A percentile compares a stretch with the other conserved stretches of the same genome.
Conservation (phyloP, 1,284 basidiomycete genomes). For the Rhodotorula sp. region DNA sequence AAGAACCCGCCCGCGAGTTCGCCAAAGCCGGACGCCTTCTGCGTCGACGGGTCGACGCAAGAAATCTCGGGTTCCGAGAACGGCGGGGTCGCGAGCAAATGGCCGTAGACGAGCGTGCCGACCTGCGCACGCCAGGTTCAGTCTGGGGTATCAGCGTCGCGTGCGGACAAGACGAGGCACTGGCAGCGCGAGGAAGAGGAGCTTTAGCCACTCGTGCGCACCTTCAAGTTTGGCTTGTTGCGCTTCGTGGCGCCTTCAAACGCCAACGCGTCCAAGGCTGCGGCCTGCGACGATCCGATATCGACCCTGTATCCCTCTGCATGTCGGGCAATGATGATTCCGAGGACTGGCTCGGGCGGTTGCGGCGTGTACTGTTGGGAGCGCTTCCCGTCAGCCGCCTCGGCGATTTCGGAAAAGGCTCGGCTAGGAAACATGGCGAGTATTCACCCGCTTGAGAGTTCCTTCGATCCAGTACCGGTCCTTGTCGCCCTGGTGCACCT, state of each 20-base stretch:
- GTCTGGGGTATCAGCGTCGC: background rate
- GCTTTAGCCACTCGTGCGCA: slow-evolving; percentile 44
- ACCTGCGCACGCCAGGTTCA: slow-evolving; percentile 56
- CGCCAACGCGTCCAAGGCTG: slow-evolving; percentile 72
- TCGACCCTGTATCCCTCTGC: slow-evolving; percentile 81
- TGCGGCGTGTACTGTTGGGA: slow-evolving; percentile 72
- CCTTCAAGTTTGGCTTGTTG: slow-evolving; percentile 79
- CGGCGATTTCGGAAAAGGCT: no score
- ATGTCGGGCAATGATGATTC: slow-evolving; percentile 64
- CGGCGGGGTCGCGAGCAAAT: slow-evolving; percentile 78
- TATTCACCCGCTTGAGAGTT: slow-evolving; percentile 20
- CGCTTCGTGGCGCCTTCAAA: slow-evolving; percentile 83
- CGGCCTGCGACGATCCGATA: slow-evolving; percentile 73
- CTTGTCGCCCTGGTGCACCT: slow-evolving; percentile 11
- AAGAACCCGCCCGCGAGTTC: slow-evolving; percentile 77
- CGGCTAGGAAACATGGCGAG: no score
- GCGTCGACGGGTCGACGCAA: slow-evolving; percentile 80
- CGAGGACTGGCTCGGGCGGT: slow-evolving; percentile 74
- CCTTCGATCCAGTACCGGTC: slow-evolving; percentile 37
- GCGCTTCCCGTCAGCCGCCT: no score
- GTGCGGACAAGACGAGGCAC: background rate
- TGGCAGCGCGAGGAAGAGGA: background rate
- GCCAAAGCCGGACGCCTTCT: slow-evolving; percentile 77
- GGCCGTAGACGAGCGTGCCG: slow-evolving; percentile 74
- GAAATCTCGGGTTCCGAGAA: slow-evolving; percentile 87